Evolutionary conservation across 129 eudicot species (phyloP).

Genomic region (Flaveria brownii): DNA sequence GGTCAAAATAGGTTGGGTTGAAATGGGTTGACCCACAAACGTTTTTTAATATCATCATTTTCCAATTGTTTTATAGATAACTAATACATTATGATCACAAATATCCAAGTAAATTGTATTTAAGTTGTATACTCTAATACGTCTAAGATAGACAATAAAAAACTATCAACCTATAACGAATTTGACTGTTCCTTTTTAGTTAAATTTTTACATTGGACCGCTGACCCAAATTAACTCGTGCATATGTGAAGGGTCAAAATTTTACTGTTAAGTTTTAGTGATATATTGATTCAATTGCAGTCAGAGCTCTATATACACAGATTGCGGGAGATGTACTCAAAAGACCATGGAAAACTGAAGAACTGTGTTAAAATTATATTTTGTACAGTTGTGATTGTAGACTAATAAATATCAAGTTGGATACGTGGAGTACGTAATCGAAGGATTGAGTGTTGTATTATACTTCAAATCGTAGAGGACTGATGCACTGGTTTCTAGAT

Average conservation of each 20-base stretch:
- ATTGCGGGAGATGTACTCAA: slow-evolving; percentile 16
- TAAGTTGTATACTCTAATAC: not conserved
- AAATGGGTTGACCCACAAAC: not conserved
- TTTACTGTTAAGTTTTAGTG: not conserved
- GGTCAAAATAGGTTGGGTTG: not conserved
- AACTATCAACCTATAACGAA: not conserved
- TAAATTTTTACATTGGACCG: not conserved
- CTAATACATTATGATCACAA: not conserved
- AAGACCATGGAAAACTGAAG: not conserved
- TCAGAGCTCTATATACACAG: slow-evolving; percentile 14
- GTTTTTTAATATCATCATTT: not conserved
- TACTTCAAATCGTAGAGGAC: slow-evolving; percentile 25
- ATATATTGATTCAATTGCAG: slow-evolving; percentile 12
- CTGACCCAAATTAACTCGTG: not conserved
- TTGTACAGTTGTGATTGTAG: slow-evolving; percentile 36
- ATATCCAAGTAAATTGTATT: not conserved
- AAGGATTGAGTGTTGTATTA: slow-evolving; percentile 31
- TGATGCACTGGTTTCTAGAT: not conserved
- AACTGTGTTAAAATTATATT: slow-evolving; percentile 12
- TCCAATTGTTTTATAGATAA: not conserved
- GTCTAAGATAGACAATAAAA: not conserved
- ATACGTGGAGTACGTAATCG: not conserved
- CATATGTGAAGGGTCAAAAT: not conserved
- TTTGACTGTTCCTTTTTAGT: not conserved
- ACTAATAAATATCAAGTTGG: slow-evolving; percentile 28